Evolutionary conservation across 192 early-diverging fungal species (phyloP), one percentile per base, ranked within the genome.

Genomic region (Diversispora epigaea): DNA sequence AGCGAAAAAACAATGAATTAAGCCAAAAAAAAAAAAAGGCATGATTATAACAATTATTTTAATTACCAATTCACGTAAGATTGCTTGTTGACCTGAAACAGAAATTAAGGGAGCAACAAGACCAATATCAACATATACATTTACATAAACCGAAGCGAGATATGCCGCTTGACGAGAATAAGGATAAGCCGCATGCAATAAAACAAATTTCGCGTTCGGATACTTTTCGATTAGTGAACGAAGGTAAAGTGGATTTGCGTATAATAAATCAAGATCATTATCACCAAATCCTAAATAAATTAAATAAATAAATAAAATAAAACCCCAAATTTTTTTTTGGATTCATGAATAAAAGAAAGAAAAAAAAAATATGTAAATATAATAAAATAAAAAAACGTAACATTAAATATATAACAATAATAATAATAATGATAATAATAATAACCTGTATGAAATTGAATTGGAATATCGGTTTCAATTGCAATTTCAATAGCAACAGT

Each of bases 361-460:
- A n/a, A 70, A n/a, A n/a, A n/a, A n/a, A n/a, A n/a, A n/a, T n/a
- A n/a, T n/a, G n/a, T n/a, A n/a, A n/a, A n/a, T n/a, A n/a, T n/a
- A n/a, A n/a, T n/a, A n/a, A n/a, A n/a, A n/a, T n/a, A n/a, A n/a
- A n/a, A n/a, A n/a, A n/a, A n/a, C n/a, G n/a, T n/a, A n/a, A n/a
- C n/a, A n/a, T n/a, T 40, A 44, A 14, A 43, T 14, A 39, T 4
- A 15, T 43, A 17, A 44, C 12, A 64, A 4, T 55, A 15, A 71
- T 7, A 57, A 55, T 58, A 25, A 52, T 14, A 25, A 46, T 40
- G 22, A 41, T 45, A 25, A 45, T 70, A 6, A 39, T 55, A 12
- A 9, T 40, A 60, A 60, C 77, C 77, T 40, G 77, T 75, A 19
- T 78, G 77, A 45, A 78, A 76, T 65, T 78, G 77, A 19, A 78